Conservation (phyloP, 805 yeast species). For the Starmerella bombicola region DNA sequence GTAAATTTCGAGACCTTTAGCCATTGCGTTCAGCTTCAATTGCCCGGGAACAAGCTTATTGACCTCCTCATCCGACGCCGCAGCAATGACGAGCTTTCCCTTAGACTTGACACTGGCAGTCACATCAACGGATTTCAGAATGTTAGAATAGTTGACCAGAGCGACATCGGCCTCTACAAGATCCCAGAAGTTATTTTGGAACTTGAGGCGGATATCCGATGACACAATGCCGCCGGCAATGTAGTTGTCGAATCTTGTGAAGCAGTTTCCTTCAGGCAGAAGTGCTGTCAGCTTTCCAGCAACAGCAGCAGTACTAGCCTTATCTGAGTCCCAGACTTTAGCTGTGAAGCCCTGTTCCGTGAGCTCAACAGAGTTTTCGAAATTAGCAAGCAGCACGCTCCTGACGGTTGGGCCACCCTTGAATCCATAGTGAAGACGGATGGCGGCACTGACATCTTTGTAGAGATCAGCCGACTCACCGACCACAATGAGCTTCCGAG, state of each 20-base stretch:
- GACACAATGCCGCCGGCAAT: conserved; percentile 64
- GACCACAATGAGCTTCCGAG: conserved; percentile 53
- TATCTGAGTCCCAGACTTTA: conserved; percentile 21
- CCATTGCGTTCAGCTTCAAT: conserved; percentile 42
- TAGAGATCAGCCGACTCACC: conserved; percentile 43
- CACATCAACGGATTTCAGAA: conserved; percentile 50
- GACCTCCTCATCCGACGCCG: conserved; percentile 35
- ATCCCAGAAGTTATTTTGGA: conserved; percentile 24
- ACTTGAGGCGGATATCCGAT: conserved; percentile 42
- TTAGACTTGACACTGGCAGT: conserved; percentile 44
- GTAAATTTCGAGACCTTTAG: conserved; percentile 41
- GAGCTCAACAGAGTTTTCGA: conserved; percentile 30
- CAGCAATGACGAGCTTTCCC: conserved; percentile 39
- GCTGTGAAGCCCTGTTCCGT: conserved; percentile 7
- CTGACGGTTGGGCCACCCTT: conserved; percentile 25
- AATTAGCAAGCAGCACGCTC: conserved; percentile 44
- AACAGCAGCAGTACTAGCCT: conserved; percentile 15
- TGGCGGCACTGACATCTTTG: conserved; percentile 47
- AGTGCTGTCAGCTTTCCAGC: conserved; percentile 16
- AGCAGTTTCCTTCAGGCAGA: conserved; percentile 34
- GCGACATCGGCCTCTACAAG: conserved; percentile 53
- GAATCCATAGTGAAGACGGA: conserved; percentile 21
- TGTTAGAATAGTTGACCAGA: conserved; percentile 46
- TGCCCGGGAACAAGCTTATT: conserved; percentile 42
- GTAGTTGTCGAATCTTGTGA: conserved; percentile 58